A percentile compares a stretch with the other conserved stretches of the same genome.
phyloP scores from a whole-genome alignment of 768 basidiomycete species.

The Tulasnella sp. region DNA sequence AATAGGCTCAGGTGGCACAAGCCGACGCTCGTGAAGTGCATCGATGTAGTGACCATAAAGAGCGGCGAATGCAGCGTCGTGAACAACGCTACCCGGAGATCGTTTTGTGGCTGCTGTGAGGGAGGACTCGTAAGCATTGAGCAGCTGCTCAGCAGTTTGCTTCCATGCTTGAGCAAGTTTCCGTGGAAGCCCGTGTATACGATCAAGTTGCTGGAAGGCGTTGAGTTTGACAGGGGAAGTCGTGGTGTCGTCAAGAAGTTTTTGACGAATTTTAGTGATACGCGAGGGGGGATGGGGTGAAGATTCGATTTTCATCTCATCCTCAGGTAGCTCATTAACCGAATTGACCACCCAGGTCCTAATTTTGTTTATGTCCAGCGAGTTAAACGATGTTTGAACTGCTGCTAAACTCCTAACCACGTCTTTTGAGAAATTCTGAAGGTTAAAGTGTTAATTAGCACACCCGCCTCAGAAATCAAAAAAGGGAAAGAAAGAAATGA shows the following conservation, averaged over 20 bases:
- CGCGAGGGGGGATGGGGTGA: too few species aligned
- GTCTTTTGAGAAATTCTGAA: slow-evolving; percentile 6
- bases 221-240: too few species aligned
- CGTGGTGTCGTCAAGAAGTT: too few species aligned
- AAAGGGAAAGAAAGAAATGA: too few species aligned
- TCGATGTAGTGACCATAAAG: slow-evolving; percentile 39
- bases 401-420: too few species aligned
- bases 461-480: background rate
- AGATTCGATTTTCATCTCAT: too few species aligned
- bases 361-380: too few species aligned
- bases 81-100: slow-evolving; percentile 44
- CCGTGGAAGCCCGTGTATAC: slow-evolving; percentile 20
- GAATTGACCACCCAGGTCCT: too few species aligned
- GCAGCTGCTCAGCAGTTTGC: slow-evolving; percentile 27
- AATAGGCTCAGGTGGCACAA: slow-evolving; percentile 30
- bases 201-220: too few species aligned
- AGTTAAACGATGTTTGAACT: too few species aligned
- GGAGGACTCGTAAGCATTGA: slow-evolving; percentile 31
- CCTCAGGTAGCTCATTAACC: too few species aligned
- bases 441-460: background rate
- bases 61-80: slow-evolving; percentile 45
- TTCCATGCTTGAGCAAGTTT: slow-evolving; percentile 30
- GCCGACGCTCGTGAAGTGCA: background rate
- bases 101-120: slow-evolving; percentile 34
- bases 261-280: too few species aligned